Percentiles rank a stretch among this genome's conserved stretches.
Conservation (phyloP, 2,329 filamentous ascomycete species). For the Colletotrichum sp. region DNA sequence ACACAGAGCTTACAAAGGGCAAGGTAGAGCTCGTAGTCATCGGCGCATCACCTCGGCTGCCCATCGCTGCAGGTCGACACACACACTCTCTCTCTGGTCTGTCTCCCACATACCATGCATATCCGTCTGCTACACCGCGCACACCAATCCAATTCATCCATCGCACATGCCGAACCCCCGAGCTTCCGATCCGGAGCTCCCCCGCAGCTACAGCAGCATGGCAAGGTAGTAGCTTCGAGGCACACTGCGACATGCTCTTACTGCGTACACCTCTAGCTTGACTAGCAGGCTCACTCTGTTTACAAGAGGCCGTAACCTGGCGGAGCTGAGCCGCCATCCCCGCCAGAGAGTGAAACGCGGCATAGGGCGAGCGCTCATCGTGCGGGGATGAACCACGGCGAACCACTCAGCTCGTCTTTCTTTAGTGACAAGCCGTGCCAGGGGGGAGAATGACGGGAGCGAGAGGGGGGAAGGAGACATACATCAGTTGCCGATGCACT, state of each 20-base stretch:
- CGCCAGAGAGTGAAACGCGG: constrained; percentile 3
- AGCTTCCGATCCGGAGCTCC: not conserved
- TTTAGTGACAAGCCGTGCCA: too few relatives aligned
- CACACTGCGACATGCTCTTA: not conserved
- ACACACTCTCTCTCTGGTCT: not conserved
- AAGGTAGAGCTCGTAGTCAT: constrained; percentile 6
- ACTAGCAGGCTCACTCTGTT: not conserved
- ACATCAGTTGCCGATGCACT: not conserved
- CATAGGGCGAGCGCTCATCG: not conserved
- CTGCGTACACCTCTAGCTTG: not conserved
- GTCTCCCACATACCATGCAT: not conserved
- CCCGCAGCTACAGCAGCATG: not conserved
- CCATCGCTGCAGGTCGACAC: constrained; percentile 6
- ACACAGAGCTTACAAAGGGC: constrained; percentile 3
- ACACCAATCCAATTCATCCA: not conserved
- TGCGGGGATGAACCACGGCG: constrained; percentile 12
- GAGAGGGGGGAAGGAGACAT: not conserved
- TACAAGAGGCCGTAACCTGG: not conserved
- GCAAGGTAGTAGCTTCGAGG: constrained; percentile 3
- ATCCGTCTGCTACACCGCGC: not conserved
- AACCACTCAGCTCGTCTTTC: not conserved
- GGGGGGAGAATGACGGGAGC: not conserved
- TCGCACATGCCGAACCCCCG: constrained; percentile 18
- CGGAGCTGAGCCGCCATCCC: not conserved
- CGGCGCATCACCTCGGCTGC: constrained; percentile 9